These are phyloP conservation scores for Eutypa lata DNA, from an alignment of 2,329 filamentous ascomycete species.

Conservation along the genomic window DNA sequence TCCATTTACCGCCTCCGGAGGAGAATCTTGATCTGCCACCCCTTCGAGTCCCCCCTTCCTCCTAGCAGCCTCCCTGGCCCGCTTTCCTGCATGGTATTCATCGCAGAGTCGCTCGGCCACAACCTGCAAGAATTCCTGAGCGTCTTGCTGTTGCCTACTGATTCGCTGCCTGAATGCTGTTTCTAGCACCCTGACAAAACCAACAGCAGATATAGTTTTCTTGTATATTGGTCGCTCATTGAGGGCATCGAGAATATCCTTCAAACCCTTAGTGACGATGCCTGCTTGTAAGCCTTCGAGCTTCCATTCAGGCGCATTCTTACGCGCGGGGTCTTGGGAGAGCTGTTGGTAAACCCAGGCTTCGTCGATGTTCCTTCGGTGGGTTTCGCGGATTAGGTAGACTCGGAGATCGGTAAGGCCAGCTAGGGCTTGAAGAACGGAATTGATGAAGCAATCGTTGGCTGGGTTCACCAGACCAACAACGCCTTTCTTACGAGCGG, in stretches of 20 bases:
- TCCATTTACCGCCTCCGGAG: constrained; percentile 20
- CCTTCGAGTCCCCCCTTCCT: constrained; percentile 22
- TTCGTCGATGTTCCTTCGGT: constrained; percentile 78
- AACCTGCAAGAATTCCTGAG: constrained; percentile 94
- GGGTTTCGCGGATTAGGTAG: constrained; percentile 89
- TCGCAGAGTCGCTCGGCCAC: constrained; percentile 89
- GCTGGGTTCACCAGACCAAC: constrained; percentile 87
- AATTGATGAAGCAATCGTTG: constrained; percentile 98
- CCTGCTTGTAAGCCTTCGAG: constrained; percentile 71
- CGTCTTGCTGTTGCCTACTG: constrained; percentile 93
- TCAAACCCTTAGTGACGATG: constrained; percentile 80
- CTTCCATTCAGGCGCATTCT: constrained; percentile 50
- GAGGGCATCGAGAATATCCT: constrained; percentile 86
- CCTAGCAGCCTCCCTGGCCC: constrained; percentile 62
- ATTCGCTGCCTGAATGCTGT: constrained; percentile 85
- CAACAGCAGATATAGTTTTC: constrained; percentile 87
- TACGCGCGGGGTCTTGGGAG: constrained; percentile 41
- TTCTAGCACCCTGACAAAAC: constrained; percentile 81
- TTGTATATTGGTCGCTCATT: constrained; percentile 92
- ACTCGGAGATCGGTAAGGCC: constrained; percentile 84
- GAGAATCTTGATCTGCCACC: constrained; percentile 3
- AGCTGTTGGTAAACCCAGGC: constrained; percentile 69
- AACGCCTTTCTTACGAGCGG: constrained; percentile 74
- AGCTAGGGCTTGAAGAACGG: constrained; percentile 87
- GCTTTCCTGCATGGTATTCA: constrained; percentile 83